These are phyloP conservation scores for Diutina pseudorugosa DNA, from an alignment of 1,139 yeast species.

Conservation along the genomic window DNA sequence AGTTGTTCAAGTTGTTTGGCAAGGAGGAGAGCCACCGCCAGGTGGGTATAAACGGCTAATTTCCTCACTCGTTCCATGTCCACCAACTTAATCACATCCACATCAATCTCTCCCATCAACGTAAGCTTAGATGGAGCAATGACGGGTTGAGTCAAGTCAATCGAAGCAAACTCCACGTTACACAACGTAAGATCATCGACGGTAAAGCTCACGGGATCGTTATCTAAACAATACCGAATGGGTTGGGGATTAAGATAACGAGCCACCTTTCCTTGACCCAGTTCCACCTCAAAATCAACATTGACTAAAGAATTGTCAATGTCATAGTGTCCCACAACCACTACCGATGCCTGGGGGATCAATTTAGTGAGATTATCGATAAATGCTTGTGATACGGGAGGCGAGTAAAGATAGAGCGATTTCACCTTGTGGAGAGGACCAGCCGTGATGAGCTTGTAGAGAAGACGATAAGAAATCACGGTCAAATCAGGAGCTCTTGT, in stretches of 20 bases:
- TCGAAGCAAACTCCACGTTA: not conserved
- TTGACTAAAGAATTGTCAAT: not conserved
- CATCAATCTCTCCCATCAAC: not conserved
- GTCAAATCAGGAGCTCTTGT: not conserved
- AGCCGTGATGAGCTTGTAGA: not conserved
- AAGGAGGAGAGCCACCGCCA: not conserved
- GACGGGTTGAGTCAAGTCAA: not conserved
- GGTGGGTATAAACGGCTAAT: not conserved
- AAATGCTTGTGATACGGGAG: not conserved
- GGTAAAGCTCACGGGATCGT: not conserved
- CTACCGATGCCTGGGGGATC: not conserved
- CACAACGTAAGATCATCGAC: not conserved
- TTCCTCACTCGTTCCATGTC: not conserved
- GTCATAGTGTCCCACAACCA: not conserved
- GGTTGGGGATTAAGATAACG: not conserved
- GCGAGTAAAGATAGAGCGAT: not conserved
- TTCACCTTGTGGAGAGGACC: not conserved
- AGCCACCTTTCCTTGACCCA: not conserved
- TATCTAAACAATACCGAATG: not conserved
- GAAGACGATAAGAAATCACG: not conserved
- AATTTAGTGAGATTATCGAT: not conserved
- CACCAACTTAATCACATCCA: not conserved
- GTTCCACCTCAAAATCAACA: not conserved
- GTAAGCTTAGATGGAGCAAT: not conserved
- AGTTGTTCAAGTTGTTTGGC: not conserved